A percentile compares a stretch with the other conserved stretches of the same genome.
Evolutionary conservation across 306 rosid genomes (phyloP).

Genomic region (Trifolium dubium): DNA sequence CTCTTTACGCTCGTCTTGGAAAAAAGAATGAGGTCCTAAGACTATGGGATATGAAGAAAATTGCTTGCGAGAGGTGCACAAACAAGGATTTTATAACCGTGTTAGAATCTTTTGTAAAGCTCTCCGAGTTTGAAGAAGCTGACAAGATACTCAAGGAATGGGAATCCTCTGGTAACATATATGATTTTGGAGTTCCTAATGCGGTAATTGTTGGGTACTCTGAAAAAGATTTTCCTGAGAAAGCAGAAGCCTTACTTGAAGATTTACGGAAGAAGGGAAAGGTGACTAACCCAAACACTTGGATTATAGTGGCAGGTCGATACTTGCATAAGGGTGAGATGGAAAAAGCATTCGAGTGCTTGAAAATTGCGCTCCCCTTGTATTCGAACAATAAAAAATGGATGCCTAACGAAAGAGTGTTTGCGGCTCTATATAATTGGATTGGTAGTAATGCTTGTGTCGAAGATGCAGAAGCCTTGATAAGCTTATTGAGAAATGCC

Average conservation of each 20-base stretch:
- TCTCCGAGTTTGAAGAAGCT: conserved; percentile 74
- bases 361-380: conserved; percentile 57
- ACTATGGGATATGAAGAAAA: conserved; percentile 71
- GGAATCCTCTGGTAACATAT: conserved; percentile 77
- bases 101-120: conserved; percentile 69
- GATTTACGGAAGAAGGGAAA: conserved; percentile 62
- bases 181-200: conserved; percentile 70
- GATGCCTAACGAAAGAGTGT: conserved; percentile 59
- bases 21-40: conserved; percentile 70
- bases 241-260: conserved; percentile 70
- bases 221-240: conserved; percentile 57
- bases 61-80: conserved; percentile 66
- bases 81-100: conserved; percentile 69
- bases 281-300: conserved; percentile 58
- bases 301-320: conserved; percentile 65
- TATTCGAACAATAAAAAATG: conserved; percentile 49
- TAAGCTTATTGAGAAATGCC: conserved; percentile 50
- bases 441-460: conserved; percentile 63
- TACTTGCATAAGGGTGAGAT: conserved; percentile 57
- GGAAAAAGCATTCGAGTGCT: conserved; percentile 62
- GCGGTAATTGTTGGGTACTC: conserved; percentile 57
- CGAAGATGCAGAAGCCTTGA: conserved; percentile 67
- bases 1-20: conserved; percentile 65
- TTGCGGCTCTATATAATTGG: conserved; percentile 55
- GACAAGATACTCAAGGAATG: conserved; percentile 70